These are phyloP conservation scores for Globisporangium recalcitrans DNA, from an alignment of 352 stramenopile species.

Conservation along the genomic window DNA sequence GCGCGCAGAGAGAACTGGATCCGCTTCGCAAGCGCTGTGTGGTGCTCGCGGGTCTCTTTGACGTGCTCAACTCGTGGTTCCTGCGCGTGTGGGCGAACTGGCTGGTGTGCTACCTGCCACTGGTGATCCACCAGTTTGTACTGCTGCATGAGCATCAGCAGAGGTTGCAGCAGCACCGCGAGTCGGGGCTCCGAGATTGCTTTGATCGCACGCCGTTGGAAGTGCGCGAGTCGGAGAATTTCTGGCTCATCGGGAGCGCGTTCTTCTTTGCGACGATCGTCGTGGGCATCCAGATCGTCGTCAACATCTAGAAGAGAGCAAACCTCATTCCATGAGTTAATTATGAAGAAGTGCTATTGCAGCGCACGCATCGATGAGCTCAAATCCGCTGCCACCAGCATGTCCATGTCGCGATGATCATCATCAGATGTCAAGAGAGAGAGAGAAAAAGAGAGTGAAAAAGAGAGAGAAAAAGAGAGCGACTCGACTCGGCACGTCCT, in stretches of 20 bases:
- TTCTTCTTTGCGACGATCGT: conserved; percentile 58
- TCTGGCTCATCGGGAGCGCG: conserved; percentile 40
- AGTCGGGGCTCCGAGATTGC: conserved; percentile 16
- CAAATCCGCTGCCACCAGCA: neutral
- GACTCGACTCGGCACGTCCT: no score
- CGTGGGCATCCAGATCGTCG: conserved; percentile 58
- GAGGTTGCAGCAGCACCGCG: neutral
- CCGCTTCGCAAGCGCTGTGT: conserved; percentile 47
- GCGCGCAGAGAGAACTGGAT: conserved; percentile 32
- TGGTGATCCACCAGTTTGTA: conserved; percentile 19
- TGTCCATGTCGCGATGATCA: neutral
- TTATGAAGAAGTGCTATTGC: neutral
- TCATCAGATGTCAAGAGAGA: neutral
- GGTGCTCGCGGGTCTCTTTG: conserved; percentile 42
- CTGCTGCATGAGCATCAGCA: conserved; percentile 13
- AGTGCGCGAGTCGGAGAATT: conserved; percentile 57
- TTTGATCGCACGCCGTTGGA: conserved; percentile 39
- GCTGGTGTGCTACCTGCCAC: conserved; percentile 42
- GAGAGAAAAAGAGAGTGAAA: no score
- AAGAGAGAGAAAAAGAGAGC: no score
- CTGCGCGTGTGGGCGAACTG: conserved; percentile 54
- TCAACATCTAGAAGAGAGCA: conserved; percentile 38
- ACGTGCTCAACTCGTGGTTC: conserved; percentile 58
- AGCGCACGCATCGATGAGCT: neutral
- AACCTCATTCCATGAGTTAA: neutral